A percentile compares a stretch with the other conserved stretches of the same genome.
Conservation (phyloP, 768 basidiomycete species). For the Mycena galericulata region DNA sequence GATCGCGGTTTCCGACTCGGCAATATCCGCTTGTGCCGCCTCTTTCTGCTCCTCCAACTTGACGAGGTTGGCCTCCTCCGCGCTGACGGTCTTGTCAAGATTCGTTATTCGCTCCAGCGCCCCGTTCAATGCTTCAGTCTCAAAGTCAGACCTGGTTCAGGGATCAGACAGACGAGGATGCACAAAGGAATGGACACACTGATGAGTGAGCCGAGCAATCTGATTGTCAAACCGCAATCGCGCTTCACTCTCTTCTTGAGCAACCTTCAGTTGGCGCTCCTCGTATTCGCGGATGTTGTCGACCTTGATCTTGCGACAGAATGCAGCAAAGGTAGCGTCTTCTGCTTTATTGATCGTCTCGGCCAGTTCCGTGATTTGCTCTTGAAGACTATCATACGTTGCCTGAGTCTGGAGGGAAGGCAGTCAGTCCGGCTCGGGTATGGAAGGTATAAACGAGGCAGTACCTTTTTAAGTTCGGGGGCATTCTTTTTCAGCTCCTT, state of each 20-base stretch:
- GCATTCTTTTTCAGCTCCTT: conserved; percentile 72
- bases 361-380: conserved; percentile 66
- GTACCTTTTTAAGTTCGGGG: conserved; percentile 81
- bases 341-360: conserved; percentile 80
- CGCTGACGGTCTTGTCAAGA: conserved; percentile 62
- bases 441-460: not conserved
- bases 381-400: conserved; percentile 63
- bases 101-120: conserved; percentile 72
- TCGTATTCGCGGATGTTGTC: conserved; percentile 92
- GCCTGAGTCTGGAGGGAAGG: conserved; percentile 59
- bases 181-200: conserved; percentile 60
- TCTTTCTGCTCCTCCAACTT: conserved; percentile 68
- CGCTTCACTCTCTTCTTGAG: conserved; percentile 89
- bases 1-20: conserved; percentile 66
- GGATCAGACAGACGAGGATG: conserved; percentile 15
- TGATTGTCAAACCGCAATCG: conserved; percentile 87
- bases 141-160: conserved; percentile 80
- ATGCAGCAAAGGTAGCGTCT: conserved; percentile 78
- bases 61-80: conserved; percentile 65
- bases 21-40: conserved; percentile 69
- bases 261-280: conserved; percentile 88
- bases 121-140: conserved; percentile 76
- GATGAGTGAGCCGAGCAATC: conserved; percentile 86
- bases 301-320: conserved; percentile 86
- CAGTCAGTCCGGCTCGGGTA: not conserved